Conservation (phyloP, 1,284 basidiomycete species). For the Meira nashicola region DNA sequence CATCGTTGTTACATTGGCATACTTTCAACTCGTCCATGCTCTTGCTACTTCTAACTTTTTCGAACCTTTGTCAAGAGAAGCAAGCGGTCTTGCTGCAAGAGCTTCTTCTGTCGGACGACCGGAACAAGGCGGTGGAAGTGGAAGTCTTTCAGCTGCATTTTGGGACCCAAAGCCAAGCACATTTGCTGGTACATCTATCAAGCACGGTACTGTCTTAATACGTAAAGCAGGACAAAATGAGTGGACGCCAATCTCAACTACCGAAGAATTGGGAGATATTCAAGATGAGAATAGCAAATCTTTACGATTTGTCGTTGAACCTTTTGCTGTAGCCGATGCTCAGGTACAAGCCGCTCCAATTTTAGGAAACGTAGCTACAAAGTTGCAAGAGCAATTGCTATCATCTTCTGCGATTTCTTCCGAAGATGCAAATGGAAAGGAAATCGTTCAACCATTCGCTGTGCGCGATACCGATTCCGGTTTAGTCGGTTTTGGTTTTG, state of each 20-base stretch:
- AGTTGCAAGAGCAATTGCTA: not conserved
- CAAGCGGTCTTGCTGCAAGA: conserved; percentile 29
- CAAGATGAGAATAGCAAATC: not conserved
- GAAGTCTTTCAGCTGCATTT: not conserved
- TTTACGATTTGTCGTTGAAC: conserved; percentile 28
- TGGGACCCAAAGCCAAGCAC: not conserved
- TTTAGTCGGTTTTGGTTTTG: conserved; percentile 7
- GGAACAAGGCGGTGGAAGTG: not conserved
- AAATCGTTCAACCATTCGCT: not conserved
- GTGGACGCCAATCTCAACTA: not conserved
- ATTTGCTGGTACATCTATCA: not conserved
- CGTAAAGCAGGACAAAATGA: conserved; percentile 4
- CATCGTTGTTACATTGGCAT: conserved; percentile 78
- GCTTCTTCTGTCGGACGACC: conserved; percentile 10
- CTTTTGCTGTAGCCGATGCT: conserved; percentile 33
- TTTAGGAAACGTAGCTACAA: conserved; percentile 6
- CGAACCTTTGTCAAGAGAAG: conserved; percentile 37
- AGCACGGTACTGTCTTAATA: not conserved
- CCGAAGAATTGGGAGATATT: not conserved
- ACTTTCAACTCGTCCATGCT: conserved; percentile 82
- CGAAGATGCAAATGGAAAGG: not conserved
- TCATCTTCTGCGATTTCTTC: not conserved
- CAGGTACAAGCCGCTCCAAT: conserved; percentile 18
- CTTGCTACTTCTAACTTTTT: conserved; percentile 64
- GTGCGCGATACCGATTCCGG: not conserved